A percentile compares a stretch with the other conserved stretches of the same genome.
phyloP scores from a whole-genome alignment of 2,329 filamentous ascomycete species.

The Elsinoe perseae region DNA sequence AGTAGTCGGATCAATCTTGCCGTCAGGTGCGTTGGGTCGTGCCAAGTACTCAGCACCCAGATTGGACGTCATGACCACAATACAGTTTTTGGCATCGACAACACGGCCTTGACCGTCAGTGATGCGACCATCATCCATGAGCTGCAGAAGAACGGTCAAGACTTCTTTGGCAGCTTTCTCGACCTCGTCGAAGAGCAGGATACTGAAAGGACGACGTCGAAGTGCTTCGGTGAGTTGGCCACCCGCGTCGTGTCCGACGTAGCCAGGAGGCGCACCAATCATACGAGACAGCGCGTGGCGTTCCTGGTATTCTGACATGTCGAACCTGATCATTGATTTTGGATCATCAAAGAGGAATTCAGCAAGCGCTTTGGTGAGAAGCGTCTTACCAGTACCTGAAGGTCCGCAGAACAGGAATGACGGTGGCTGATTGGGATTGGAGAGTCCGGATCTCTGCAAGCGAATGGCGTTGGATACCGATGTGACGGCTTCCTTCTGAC shows the following conservation, averaged over 20 bases:
- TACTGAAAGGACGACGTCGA: slow-evolving; percentile 91
- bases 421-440: slow-evolving; percentile 92
- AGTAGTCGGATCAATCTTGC: slow-evolving; percentile 77
- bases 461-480: slow-evolving; percentile 95
- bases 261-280: slow-evolving; percentile 95
- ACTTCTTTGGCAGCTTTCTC: slow-evolving; percentile 99
- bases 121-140: slow-evolving; percentile 98
- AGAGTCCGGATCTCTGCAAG: slow-evolving; percentile 85
- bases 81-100: slow-evolving; percentile 94
- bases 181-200: slow-evolving; percentile 93
- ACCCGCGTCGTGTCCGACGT: slow-evolving; percentile 92
- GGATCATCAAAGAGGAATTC: slow-evolving; percentile 97
- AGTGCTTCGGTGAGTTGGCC: slow-evolving; percentile 93
- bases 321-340: slow-evolving; percentile 96
- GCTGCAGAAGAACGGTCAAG: slow-evolving; percentile 91
- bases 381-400: slow-evolving; percentile 94
- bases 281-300: slow-evolving; percentile 90
- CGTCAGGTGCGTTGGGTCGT: slow-evolving; percentile 67
- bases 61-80: slow-evolving; percentile 99
- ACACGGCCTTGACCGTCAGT: slow-evolving; percentile 95
- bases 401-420: slow-evolving; percentile 99
- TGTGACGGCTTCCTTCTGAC: slow-evolving; percentile 85
- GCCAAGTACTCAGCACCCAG: slow-evolving; percentile 89
- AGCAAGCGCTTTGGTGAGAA: slow-evolving; percentile 91
- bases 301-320: slow-evolving; percentile 99